Evolutionary conservation across 805 yeast genomes (phyloP).

Genomic region (Zygoascus flipseniorum): DNA sequence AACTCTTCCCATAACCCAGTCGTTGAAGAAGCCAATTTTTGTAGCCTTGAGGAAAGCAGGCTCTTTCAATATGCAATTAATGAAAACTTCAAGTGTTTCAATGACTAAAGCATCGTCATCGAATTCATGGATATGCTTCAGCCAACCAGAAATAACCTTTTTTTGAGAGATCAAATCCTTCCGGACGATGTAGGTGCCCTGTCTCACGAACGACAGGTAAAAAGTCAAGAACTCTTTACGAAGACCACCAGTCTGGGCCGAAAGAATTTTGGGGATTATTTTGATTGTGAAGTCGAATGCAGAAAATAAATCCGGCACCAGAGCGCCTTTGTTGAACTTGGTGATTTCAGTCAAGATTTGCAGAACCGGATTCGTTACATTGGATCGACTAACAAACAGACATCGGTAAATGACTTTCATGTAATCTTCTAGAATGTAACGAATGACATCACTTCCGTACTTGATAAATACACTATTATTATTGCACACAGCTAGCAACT

Average conservation of each 20-base stretch:
- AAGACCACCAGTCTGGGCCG: slow-evolving; percentile 35
- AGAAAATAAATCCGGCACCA: slow-evolving; percentile 50
- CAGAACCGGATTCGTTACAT: slow-evolving; percentile 54
- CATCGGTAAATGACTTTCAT: slow-evolving; percentile 61
- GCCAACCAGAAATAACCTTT: slow-evolving; percentile 55
- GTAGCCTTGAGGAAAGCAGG: slow-evolving; percentile 52
- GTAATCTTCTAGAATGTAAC: slow-evolving; percentile 46
- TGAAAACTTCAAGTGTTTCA: slow-evolving; percentile 40
- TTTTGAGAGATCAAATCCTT: slow-evolving; percentile 53
- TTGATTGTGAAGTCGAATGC: slow-evolving; percentile 61
- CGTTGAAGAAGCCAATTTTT: slow-evolving; percentile 71
- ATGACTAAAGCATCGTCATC: slow-evolving; percentile 32
- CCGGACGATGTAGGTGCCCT: slow-evolving; percentile 47
- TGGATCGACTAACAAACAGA: slow-evolving; percentile 47
- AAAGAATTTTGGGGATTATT: slow-evolving; percentile 51
- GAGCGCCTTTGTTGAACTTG: slow-evolving; percentile 39
- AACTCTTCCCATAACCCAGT: slow-evolving; percentile 55
- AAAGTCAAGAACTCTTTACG: slow-evolving; percentile 55
- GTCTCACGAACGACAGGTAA: slow-evolving; percentile 45
- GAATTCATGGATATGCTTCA: slow-evolving; percentile 57
- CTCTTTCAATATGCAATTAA: slow-evolving; percentile 48
- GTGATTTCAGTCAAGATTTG: slow-evolving; percentile 47
- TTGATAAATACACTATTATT: slow-evolving; percentile 23
- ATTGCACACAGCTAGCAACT: slow-evolving; percentile 36
- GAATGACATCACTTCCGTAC: slow-evolving; percentile 35